These are phyloP conservation scores for Exophiala viscosa DNA, from an alignment of 2,329 filamentous ascomycete species.

Conservation along the genomic window DNA sequence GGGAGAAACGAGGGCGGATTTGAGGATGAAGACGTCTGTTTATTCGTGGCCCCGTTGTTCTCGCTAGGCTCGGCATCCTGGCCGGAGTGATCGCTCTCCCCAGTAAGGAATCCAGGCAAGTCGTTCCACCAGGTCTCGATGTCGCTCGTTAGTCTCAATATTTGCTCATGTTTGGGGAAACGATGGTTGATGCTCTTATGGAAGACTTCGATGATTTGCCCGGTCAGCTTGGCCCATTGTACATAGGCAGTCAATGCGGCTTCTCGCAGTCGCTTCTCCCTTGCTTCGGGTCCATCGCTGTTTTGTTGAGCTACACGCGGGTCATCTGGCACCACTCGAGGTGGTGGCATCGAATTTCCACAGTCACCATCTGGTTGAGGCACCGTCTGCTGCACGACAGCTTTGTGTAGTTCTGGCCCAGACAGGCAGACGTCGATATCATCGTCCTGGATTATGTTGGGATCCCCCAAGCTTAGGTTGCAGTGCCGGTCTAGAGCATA, in stretches of 20 bases:
- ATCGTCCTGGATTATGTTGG: conserved; percentile 41
- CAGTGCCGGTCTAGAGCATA: conserved; percentile 42
- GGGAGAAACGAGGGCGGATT: conserved; percentile 1
- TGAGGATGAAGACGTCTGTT: background rate
- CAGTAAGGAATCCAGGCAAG: conserved; percentile 31
- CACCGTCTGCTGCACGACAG: conserved; percentile 13
- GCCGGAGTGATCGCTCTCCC: conserved; percentile 13
- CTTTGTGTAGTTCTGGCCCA: conserved; percentile 28
- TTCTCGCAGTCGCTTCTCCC: conserved; percentile 31
- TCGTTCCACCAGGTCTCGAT: conserved; percentile 44
- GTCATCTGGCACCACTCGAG: conserved; percentile 8
- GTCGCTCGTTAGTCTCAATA: conserved; percentile 38
- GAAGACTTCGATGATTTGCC: conserved; percentile 40
- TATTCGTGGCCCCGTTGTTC: background rate
- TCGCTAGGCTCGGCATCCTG: background rate
- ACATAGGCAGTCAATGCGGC: conserved; percentile 38
- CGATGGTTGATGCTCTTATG: conserved; percentile 42
- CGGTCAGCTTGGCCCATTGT: conserved; percentile 38
- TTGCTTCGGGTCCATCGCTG: conserved; percentile 18
- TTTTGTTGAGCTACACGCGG: conserved; percentile 11
- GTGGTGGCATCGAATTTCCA: conserved; percentile 22
- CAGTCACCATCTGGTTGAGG: conserved; percentile 20
- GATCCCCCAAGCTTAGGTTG: conserved; percentile 39
- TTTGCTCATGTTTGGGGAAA: conserved; percentile 37
- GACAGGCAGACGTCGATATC: conserved; percentile 48